A percentile compares a stretch with the other conserved stretches of the same genome.
Conservation (phyloP, 805 yeast genomes). For the Trichomonascus vanleenenianus region DNA sequence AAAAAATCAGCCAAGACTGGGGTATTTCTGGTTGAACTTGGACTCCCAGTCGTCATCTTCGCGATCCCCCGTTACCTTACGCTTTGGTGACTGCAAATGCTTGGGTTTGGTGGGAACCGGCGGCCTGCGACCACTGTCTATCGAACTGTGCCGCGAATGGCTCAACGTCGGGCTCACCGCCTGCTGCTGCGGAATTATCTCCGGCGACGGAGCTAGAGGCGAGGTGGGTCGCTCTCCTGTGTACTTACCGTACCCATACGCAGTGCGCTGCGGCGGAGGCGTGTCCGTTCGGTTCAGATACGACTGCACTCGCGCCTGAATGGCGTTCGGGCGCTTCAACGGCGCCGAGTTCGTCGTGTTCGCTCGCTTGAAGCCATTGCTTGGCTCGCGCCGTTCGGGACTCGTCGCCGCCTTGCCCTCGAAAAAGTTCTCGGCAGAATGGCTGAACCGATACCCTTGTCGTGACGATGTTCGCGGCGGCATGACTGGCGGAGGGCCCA, state of each 20-base stretch:
- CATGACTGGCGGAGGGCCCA: not conserved
- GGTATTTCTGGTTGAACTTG: constrained; percentile 22
- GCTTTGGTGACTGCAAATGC: constrained; percentile 17
- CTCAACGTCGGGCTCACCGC: not conserved
- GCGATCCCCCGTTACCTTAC: not conserved
- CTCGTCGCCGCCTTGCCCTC: too few relatives aligned
- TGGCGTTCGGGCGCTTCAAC: constrained; percentile 22
- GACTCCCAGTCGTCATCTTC: constrained; percentile 19
- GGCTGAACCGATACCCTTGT: too few relatives aligned
- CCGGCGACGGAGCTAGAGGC: not conserved
- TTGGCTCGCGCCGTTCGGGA: constrained; percentile 10
- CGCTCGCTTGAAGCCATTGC: constrained; percentile 12
- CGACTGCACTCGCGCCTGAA: constrained; percentile 30
- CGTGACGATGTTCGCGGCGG: not conserved
- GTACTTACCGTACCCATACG: constrained; percentile 75
- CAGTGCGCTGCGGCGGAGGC: constrained; percentile 51
- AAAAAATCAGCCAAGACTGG: constrained; percentile 15
- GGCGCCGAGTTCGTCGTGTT: not conserved
- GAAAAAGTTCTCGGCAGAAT: too few relatives aligned
- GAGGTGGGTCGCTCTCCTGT: constrained; percentile 34
- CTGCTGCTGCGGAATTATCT: constrained; percentile 5
- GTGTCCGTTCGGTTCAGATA: constrained; percentile 24
- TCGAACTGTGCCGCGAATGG: not conserved
- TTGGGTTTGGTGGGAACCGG: constrained; percentile 18
- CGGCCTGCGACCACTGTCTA: constrained; percentile 8